These are phyloP conservation scores for Bipolaris zeicola DNA, from an alignment of 2,329 filamentous ascomycete species.

Conservation along the genomic window DNA sequence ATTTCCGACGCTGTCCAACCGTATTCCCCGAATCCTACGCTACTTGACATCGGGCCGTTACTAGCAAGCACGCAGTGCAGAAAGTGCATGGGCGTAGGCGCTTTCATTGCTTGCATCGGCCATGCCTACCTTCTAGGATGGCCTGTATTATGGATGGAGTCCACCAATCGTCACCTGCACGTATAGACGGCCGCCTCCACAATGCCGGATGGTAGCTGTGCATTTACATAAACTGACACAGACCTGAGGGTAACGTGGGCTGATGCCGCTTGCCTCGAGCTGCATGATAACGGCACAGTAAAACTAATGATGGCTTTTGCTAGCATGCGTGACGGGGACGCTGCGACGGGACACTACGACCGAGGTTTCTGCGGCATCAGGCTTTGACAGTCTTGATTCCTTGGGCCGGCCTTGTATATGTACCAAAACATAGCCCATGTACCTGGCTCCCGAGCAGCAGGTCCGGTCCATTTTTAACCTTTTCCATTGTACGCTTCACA, in stretches of 20 bases:
- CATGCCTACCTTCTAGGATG: slow-evolving; percentile 3
- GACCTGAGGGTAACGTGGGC: slow-evolving; percentile 5
- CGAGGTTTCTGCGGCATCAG: slow-evolving; percentile 2
- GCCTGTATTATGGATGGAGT: background rate
- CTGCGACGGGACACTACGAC: background rate
- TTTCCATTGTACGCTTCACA: background rate
- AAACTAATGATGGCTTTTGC: slow-evolving; percentile 6
- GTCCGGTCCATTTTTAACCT: slow-evolving; percentile 1
- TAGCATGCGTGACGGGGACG: background rate
- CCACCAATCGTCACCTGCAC: slow-evolving; percentile 1
- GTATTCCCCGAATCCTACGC: slow-evolving; percentile 9
- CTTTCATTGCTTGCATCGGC: slow-evolving; percentile 8
- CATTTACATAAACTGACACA: background rate
- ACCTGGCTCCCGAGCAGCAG: background rate
- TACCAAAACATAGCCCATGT: slow-evolving; percentile 2
- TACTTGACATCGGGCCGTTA: slow-evolving; percentile 6
- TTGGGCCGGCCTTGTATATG: slow-evolving; percentile 8
- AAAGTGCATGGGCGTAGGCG: slow-evolving; percentile 1
- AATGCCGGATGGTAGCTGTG: slow-evolving; percentile 1
- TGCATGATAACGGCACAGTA: slow-evolving; percentile 17
- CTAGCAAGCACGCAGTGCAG: slow-evolving; percentile 1
- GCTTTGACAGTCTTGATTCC: background rate
- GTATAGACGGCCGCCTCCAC: background rate
- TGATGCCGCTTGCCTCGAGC: slow-evolving; percentile 5
- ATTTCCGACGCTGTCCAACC: slow-evolving; percentile 4